phyloP scores from a whole-genome alignment of 2,329 filamentous ascomycete genomes.

The Exophiala sp. region DNA sequence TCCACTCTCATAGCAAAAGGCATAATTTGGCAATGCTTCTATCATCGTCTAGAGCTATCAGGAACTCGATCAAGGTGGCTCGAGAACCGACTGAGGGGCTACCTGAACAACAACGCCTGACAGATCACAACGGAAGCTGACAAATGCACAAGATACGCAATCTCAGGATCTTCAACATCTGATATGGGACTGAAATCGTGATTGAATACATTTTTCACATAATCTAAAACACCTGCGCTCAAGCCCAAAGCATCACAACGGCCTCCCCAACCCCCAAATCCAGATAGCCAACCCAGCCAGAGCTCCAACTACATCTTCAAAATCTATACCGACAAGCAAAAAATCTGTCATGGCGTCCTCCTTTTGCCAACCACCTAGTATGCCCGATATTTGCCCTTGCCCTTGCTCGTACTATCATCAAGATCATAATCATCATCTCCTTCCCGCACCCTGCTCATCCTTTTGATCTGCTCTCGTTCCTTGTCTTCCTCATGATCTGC shows the following conservation, averaged over 20 bases:
- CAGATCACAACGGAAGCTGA: constrained; percentile 13
- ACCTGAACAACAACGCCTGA: too few relatives aligned
- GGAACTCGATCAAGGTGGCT: background rate
- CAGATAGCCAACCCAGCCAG: background rate
- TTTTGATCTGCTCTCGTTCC: constrained; percentile 23
- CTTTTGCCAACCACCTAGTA: background rate
- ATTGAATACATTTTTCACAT: background rate
- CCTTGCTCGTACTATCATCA: constrained; percentile 10
- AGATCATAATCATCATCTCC: constrained; percentile 20
- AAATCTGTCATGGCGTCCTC: too few relatives aligned
- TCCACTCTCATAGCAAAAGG: too few relatives aligned
- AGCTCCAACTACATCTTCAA: background rate
- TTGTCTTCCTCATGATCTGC: constrained; percentile 23
- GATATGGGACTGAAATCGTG: too few relatives aligned
- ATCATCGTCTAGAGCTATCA: too few relatives aligned
- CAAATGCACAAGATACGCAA: constrained; percentile 9
- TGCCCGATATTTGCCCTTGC: constrained; percentile 14
- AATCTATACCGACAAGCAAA: too few relatives aligned
- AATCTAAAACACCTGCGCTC: background rate
- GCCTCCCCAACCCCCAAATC: background rate
- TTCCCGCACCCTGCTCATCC: constrained; percentile 28
- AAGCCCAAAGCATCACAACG: too few relatives aligned
- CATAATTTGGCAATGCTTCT: too few relatives aligned
- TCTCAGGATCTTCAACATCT: too few relatives aligned
- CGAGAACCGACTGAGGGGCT: too few relatives aligned